Conservation (phyloP, 164 flowering plant species). For the Piper longum region DNA sequence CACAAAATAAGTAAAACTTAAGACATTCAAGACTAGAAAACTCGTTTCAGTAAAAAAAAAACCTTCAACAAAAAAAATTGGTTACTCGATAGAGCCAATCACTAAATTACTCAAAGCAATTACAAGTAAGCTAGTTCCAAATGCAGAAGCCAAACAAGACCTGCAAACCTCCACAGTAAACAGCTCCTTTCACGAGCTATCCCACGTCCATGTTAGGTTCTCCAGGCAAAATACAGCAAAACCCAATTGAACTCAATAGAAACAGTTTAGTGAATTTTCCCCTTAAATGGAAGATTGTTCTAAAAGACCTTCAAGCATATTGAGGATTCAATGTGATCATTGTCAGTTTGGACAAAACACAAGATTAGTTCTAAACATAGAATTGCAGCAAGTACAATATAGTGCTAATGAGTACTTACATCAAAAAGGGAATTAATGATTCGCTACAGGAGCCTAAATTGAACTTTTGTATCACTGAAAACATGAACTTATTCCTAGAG, state of each 20-base stretch:
- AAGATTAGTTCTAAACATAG: not conserved
- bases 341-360: no score
- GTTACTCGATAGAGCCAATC: not conserved
- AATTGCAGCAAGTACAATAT: not conserved
- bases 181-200: no score
- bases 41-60: not conserved
- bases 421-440: conserved; percentile 48
- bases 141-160: not conserved
- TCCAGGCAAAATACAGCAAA: no score
- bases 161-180: not conserved
- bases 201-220: no score
- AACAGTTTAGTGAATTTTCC: no score
- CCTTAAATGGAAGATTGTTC: no score
- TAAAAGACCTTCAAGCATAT: no score
- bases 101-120: not conserved
- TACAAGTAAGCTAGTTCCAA: not conserved
- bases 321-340: no score
- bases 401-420: conserved; percentile 34
- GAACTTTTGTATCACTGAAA: conserved; percentile 82
- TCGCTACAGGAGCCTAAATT: conserved; percentile 47
- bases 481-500: conserved; percentile 90
- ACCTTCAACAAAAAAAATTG: not conserved
- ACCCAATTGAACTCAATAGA: no score
- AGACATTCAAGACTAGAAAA: not conserved
- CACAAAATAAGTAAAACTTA: not conserved